Evolutionary conservation across 2,329 filamentous ascomycete genomes (phyloP), one percentile per base, ranked within the genome.

Genomic region (Periconia digitata): DNA sequence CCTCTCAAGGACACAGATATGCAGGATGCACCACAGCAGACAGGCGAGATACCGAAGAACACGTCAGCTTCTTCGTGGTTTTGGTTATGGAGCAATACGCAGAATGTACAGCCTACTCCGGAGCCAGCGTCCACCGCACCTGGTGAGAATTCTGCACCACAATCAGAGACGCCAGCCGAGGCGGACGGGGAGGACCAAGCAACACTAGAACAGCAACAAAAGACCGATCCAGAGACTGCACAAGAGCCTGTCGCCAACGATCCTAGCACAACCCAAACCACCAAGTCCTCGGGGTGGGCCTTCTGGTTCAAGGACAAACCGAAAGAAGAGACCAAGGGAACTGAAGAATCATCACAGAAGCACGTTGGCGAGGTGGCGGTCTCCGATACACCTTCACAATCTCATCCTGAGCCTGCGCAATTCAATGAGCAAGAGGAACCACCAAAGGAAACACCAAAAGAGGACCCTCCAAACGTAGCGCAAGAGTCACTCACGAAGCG

Each of bases 301-400:
- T 92, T 92, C 56, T 92, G 88, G 88, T 90, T 85, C 13, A 82
- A 79, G 39, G 84, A 86, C 3, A 71, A 70, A 47, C 55, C 73
- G 63, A 29, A 81, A 77, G 59, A 63, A 67, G 55, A 83, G 76
- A 20, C 75, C 79, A 60, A 43, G 76, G 82, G 53, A 75, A 81
- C 27, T 74, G 85, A 66, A 67, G 79, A 40, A 80, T 84, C 37
- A 75, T 86, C 71, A 70, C 79, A 56, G 75, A 83, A 80, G 48
- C 75, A 80, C 44, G 73, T 82, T 13, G 73, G 74, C 6, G 76
- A 79, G 51, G 63, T 79, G 4, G 76, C 77, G 16, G 77, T 79
- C 6, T 75, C 74, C 13, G 72, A 78, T 45, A 79, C 77, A 1
- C 76, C 76, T 7, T 78, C 75, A 13, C 75, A 78, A 52, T 74